Evolutionary conservation across 805 yeast genomes (phyloP).

Genomic region (Candida sakaeoensis): DNA sequence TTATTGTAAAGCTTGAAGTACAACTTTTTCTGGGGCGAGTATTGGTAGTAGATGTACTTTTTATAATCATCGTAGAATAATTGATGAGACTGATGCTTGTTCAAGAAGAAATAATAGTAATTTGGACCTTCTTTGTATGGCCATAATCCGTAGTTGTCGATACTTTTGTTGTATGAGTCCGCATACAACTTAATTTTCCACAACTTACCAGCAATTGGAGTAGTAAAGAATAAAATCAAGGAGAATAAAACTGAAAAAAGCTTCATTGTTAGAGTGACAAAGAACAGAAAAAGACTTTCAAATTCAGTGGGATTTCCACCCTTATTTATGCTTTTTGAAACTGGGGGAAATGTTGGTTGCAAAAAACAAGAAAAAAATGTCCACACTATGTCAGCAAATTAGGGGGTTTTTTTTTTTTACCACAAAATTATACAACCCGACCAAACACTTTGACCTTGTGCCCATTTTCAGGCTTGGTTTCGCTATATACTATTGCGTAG

Average conservation of each 20-base stretch:
- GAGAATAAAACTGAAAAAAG: neutral
- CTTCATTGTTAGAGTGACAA: neutral
- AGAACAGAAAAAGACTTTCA: neutral
- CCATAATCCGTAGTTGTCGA: constrained; percentile 1
- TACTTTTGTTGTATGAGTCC: constrained; percentile 2
- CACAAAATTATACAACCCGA: neutral
- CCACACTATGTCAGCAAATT: no score
- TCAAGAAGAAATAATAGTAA: constrained; percentile 3
- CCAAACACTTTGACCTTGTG: neutral
- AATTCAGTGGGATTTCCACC: no score
- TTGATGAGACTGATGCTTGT: neutral
- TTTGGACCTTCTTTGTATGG: constrained; percentile 1
- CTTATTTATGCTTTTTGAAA: no score
- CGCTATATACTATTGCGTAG: neutral
- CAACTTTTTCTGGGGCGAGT: neutral
- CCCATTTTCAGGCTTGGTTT: neutral
- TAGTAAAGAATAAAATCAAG: neutral
- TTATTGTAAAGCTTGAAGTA: constrained; percentile 1
- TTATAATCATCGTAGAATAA: constrained; percentile 1
- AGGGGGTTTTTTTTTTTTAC: no score
- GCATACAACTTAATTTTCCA: constrained; percentile 4
- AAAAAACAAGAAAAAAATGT: neutral
- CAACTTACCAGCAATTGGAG: constrained; percentile 5
- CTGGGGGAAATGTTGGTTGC: constrained; percentile 1
- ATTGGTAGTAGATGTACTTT: constrained; percentile 1